Base-by-base conservation (phyloP, 139 green algal genomes). In the Chlorella sp. region DNA sequence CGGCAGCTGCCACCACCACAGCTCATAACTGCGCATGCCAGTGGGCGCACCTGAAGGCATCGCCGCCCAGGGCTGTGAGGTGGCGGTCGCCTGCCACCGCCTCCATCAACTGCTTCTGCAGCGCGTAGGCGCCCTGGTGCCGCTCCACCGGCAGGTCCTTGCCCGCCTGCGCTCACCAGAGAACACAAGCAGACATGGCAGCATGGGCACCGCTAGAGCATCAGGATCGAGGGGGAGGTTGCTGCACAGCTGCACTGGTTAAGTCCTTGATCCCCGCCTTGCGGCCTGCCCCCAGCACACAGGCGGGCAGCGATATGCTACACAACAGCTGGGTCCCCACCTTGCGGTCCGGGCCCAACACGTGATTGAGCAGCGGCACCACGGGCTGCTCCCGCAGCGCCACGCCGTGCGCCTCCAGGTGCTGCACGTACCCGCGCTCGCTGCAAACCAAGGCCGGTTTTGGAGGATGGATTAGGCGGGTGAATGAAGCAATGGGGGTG, bases 361-460 rank as follows among this genome's bases (percentile, higher is more conserved):
- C 46, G 14, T 41, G 20, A 46, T 87, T 81, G 58, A 93, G 82
- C 75, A 84, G 26, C 46, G 82, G 62, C 17, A 54, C 38, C 40
- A 76, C 70, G 14, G 44, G 24, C 76, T 88, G 67, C 78, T 84
- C 74, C 28, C 80, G 19, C 76, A 88, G 64, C 51, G 60, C 22
- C 60, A 96, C 82, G 13, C 92, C 93, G 19, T 78, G 76, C 26
- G 83, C 78, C 32, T 74, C 73, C 81, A 99, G 92, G 80, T 95
- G 82, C 14, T 91, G 74, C 48, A 96, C 74, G 85, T 98, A 99
- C n/a, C 87, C 89, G 41, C 75, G 44, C 88, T 99, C 96, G 17
- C 82, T 84, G 69, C 69, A 75, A n/a, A n/a, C n/a, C n/a, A n/a
- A n/a, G n/a, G n/a, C n/a, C n/a, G n/a, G n/a, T n/a, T n/a, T n/a